These are phyloP conservation scores for Phytophthora niederhauseri DNA, from an alignment of 352 stramenopile genomes.

Conservation along the genomic window DNA sequence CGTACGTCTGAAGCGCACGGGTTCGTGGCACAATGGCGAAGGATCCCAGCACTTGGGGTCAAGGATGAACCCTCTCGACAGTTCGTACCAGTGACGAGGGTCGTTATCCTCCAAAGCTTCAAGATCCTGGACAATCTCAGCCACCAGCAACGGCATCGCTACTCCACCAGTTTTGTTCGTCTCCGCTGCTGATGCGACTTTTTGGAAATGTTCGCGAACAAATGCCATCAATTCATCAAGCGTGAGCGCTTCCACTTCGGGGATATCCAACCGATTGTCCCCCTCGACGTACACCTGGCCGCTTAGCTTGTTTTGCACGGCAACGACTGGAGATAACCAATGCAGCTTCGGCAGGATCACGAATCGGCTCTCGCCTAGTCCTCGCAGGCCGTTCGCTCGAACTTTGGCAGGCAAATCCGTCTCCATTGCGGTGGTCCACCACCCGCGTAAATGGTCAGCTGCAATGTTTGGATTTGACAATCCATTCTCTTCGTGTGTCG, in stretches of 20 bases:
- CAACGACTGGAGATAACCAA: slow-evolving; percentile 63
- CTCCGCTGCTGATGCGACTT: slow-evolving; percentile 18
- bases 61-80: slow-evolving; percentile 68
- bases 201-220: slow-evolving; percentile 48
- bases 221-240: slow-evolving; percentile 45
- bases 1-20: slow-evolving; percentile 55
- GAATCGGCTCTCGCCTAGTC: slow-evolving; percentile 52
- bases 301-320: slow-evolving; percentile 28
- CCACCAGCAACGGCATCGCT: slow-evolving; percentile 66
- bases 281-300: slow-evolving; percentile 37
- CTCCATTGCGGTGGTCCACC: slow-evolving; percentile 67
- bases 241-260: slow-evolving; percentile 36
- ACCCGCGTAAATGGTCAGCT: slow-evolving; percentile 56
- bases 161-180: slow-evolving; percentile 38
- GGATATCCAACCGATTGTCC: slow-evolving; percentile 41
- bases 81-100: slow-evolving; percentile 43
- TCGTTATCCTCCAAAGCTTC: slow-evolving; percentile 19
- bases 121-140: slow-evolving; percentile 49
- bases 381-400: slow-evolving; percentile 32
- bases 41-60: slow-evolving; percentile 67
- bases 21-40: slow-evolving; percentile 49
- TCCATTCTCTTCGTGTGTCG: not conserved
- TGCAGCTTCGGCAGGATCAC: slow-evolving; percentile 73
- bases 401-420: slow-evolving; percentile 46
- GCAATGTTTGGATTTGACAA: slow-evolving; percentile 46